Percentiles rank a stretch among this genome's conserved stretches.
Evolutionary conservation across 2,329 filamentous ascomycete genomes (phyloP).

Genomic region (Neopestalotiopsis sp.): DNA sequence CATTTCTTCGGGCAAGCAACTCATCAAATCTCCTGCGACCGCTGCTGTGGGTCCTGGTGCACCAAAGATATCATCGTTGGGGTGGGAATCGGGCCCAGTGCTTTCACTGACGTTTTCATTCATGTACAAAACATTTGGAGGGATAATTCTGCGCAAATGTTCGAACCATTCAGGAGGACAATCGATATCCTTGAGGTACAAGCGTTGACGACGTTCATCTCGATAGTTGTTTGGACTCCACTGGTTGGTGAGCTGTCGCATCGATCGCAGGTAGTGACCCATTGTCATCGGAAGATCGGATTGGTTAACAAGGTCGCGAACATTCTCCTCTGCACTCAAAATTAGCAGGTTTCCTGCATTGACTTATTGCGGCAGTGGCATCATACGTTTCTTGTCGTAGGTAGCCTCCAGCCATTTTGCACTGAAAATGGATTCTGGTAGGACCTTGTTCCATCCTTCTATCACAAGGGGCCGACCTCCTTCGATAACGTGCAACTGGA

Average conservation of each 20-base stretch:
- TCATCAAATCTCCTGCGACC: conserved; percentile 91
- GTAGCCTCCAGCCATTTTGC: conserved; percentile 80
- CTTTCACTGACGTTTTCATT: conserved; percentile 71
- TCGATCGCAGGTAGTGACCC: conserved; percentile 87
- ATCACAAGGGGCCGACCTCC: conserved; percentile 90
- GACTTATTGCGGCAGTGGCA: neutral
- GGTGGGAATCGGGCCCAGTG: conserved; percentile 33
- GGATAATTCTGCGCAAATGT: conserved; percentile 77
- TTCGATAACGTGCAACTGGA: conserved; percentile 81
- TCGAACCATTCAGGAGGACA: conserved; percentile 88
- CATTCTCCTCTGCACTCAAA: conserved; percentile 71
- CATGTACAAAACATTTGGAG: conserved; percentile 84
- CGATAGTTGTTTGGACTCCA: conserved; percentile 78
- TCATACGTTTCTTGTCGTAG: conserved; percentile 78
- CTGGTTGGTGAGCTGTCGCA: conserved; percentile 83
- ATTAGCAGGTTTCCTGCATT: conserved; percentile 27
- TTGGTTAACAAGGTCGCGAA: conserved; percentile 78
- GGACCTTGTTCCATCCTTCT: conserved; percentile 79
- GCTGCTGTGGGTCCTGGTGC: conserved; percentile 64
- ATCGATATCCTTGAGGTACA: conserved; percentile 97
- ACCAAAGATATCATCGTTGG: conserved; percentile 51
- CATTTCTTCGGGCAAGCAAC: conserved; percentile 84
- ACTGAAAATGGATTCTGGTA: conserved; percentile 82
- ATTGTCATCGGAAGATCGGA: conserved; percentile 83
- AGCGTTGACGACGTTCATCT: conserved; percentile 79